Base-by-base conservation (phyloP, 2,329 filamentous ascomycete genomes). In the Talaromyces funiculosus region DNA sequence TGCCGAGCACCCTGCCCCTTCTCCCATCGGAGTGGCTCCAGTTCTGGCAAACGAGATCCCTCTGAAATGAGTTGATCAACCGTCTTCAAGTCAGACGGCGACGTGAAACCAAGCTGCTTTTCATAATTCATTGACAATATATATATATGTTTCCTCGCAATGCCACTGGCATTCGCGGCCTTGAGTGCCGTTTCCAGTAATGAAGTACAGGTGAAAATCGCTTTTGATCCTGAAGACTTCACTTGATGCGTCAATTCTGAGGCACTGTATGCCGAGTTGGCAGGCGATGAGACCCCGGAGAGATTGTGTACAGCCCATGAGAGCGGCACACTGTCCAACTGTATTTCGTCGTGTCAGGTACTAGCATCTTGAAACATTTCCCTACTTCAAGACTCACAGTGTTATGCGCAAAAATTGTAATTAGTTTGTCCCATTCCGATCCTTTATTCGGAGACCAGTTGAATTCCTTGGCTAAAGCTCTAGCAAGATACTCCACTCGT, bases 381-480 rank as follows among this genome's bases (percentile, higher is more conserved):
- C 31, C 33, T 37, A 37, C 33, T 37, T 16, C 2, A 37, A 24
- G 10, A 42, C 81, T 64, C 71, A 87, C 86, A 31, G 86, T 88
- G 71, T 90, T 90, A 62, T 89, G 73, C 3, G 85, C 84, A 74
- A 86, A 90, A n/a, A 90, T 76, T 4, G 78, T 84, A 55, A 89
- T 78, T 40, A 89, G 86, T 69, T 89, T 88, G 67, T 90, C 87
- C 86, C 86, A 90, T 67, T 89, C 86, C 0, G 83, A 82, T 29
- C 85, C 86, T 59, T 83, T 71, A 64, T 86, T 84, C 16, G 85
- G 82, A 59, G 80, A 70, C 78, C 87, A 88, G 37, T 82, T 83
- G 61, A 90, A 80, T 61, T 86, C 82, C 68, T 86, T 82, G 53
- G 81, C 79, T 31, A 90, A 73, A 20, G 82, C 85, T 64, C 85